Percentiles rank a stretch among this genome's conserved stretches.
phyloP scores from a whole-genome alignment of 495 filamentous ascomycete species.

The Xylaria curta region DNA sequence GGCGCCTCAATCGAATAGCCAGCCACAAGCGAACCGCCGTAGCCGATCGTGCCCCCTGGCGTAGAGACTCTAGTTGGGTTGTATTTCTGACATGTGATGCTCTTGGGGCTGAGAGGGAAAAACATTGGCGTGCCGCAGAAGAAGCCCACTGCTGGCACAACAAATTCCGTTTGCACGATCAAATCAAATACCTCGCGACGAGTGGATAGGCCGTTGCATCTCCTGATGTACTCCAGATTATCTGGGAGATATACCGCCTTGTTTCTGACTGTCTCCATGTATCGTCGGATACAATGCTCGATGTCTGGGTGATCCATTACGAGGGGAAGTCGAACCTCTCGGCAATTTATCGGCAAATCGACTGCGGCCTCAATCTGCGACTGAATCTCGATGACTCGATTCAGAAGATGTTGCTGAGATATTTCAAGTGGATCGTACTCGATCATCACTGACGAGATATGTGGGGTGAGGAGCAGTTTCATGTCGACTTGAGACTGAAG shows the following conservation, averaged over 20 bases:
- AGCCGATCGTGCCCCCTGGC: constrained; percentile 59
- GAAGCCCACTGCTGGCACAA: constrained; percentile 63
- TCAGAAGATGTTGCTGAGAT: constrained; percentile 38
- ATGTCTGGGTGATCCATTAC: constrained; percentile 57
- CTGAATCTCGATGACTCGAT: constrained; percentile 29
- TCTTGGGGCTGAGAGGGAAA: constrained; percentile 61
- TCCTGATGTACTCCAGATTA: constrained; percentile 61
- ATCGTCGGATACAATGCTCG: constrained; percentile 55
- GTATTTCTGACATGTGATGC: constrained; percentile 56
- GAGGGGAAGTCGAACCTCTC: constrained; percentile 61
- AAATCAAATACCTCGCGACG: constrained; percentile 49
- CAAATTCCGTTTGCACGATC: constrained; percentile 52
- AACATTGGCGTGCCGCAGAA: constrained; percentile 57
- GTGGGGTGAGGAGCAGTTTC: constrained; percentile 25
- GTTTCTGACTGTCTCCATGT: constrained; percentile 63
- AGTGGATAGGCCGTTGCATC: constrained; percentile 60
- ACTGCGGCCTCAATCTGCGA: constrained; percentile 1
- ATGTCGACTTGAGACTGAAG: constrained; percentile 16
- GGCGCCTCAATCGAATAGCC: constrained; percentile 65
- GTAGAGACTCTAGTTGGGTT: constrained; percentile 65
- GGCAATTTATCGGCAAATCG: constrained; percentile 46
- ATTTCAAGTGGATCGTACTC: constrained; percentile 40
- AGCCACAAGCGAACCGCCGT: constrained; percentile 60
- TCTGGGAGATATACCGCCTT: constrained; percentile 63
- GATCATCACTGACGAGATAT: constrained; percentile 29